phyloP scores from a whole-genome alignment of 495 filamentous ascomycete genomes.

The Xylaria telfairii region DNA sequence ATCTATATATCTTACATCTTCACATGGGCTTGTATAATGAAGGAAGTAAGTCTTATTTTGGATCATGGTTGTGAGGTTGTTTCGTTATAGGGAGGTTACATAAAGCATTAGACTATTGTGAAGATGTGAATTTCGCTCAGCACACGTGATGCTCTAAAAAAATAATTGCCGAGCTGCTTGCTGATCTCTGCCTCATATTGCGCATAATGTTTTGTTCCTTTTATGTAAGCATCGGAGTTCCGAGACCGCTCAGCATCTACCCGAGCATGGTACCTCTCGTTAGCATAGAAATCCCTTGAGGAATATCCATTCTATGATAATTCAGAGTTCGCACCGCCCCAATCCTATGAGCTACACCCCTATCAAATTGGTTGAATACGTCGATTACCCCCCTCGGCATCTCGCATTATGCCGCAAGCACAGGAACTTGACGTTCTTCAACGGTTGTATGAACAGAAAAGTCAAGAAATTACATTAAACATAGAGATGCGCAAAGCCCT shows the following conservation, averaged over 20 bases:
- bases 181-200: no score
- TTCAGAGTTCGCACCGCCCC: neutral
- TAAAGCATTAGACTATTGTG: no score
- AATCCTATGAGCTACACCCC: no score
- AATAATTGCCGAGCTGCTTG: neutral
- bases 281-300: neutral
- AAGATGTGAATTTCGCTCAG: neutral
- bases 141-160: no score
- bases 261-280: neutral
- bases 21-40: neutral
- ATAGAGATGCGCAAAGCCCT: conserved; percentile 7
- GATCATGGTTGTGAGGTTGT: neutral
- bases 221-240: neutral
- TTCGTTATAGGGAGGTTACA: neutral
- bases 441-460: neutral
- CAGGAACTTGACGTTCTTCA: neutral
- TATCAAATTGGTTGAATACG: neutral
- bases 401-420: neutral
- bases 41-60: neutral
- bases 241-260: conserved; percentile 11
- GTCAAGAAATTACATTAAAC: neutral
- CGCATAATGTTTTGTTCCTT: neutral
- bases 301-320: neutral
- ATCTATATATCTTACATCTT: neutral
- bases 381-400: neutral